Base-by-base conservation (phyloP, 1,139 yeast species). In the Yamadazyma taylorii region DNA sequence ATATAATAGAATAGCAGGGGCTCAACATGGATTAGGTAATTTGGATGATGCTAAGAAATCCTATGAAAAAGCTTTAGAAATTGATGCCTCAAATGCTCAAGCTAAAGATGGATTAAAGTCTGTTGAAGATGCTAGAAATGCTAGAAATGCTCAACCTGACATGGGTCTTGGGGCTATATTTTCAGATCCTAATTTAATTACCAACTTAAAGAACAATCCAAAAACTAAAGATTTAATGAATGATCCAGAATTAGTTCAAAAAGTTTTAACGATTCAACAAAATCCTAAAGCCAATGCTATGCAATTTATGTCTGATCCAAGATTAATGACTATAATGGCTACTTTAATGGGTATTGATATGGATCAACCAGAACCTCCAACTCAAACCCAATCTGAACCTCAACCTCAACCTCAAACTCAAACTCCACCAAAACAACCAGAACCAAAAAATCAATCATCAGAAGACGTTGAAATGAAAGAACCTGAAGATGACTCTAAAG, bases 1-100 rank as follows among this genome's bases (percentile, higher is more conserved):
- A 34, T 86, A 85, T 71, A 85, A 82, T 55, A 84, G 99, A 65
- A 85, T 86, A 35, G 99, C 89, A 39, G 92, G 97, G 48, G 98
- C 98, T 24, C 80, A 84, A 39, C 85, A 74, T 53, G 98, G 98
- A 12, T 71, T 85, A 46, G 90, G 90, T 15, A 78, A 86, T 45
- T 73, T 81, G 42, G 88, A 81, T 28, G 84, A 75, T 27, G 85
- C 94, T 30, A 78, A 79, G 51, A 66, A 65, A 33, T 74, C 85
- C 25, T 94, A 89, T 62, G 73, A 81, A 47, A 82, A 85, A 60
- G 96, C 97, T 4, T 69, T 94, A 48, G 85, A 85, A 56, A 64
- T 89, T 48, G 98, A 94, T 51, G 75, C 95, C 17, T 42, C 68
- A 41, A 94, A 92, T 59, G 81, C 88, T 40, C 87, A 88, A 79